Base-by-base conservation (phyloP, 441 rosid genomes). In the Pelargonium exstipulatum region DNA sequence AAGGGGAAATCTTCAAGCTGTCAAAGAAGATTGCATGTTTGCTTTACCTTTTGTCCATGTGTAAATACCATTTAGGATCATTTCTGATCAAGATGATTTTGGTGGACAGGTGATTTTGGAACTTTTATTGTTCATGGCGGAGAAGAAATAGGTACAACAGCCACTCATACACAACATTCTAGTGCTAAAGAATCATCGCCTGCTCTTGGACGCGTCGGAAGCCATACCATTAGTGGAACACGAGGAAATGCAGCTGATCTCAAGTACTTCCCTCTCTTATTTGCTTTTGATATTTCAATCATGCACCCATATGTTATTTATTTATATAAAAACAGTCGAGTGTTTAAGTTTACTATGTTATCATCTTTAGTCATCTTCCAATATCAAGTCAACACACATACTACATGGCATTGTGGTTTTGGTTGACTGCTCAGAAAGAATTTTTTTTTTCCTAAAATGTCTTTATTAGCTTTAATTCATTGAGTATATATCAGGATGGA, bases 51-150 rank as follows among this genome's bases (percentile, higher is more conserved):
- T 2, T 67, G 42, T 45, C 42, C 62, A 9, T 22, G 29, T 22
- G 63, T 22, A 22, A 22, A 18, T 20, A 12, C 35, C 32, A 58
- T 20, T 58, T 58, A n/a, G 17, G 22, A 55, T 55, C 8, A 18
- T 55, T 55, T 18, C 18, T 9, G 10, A 61, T 12, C 12, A 61
- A 61, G 17, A 12, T 46, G 65, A 53, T 75, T 51, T 18, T 69
- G 43, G 66, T 74, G 67, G 74, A 72, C 84, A 86, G 95, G 90
- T 73, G 96, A 89, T 48, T 95, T 89, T 78, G 97, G 97, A 68
- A 95, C 98, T 57, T 81, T 90, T 71, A 82, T 95, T 29, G 43
- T 89, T 76, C 96, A 88, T 82, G 88, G 80, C 62, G 88, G 83
- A 65, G 85, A 87, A 60, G 92, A 82, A 79, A 58, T 71, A 61